Percentiles rank a stretch among this genome's conserved stretches.
phyloP scores from a whole-genome alignment of 306 rosid species.

The Luffa aegyptiaca region DNA sequence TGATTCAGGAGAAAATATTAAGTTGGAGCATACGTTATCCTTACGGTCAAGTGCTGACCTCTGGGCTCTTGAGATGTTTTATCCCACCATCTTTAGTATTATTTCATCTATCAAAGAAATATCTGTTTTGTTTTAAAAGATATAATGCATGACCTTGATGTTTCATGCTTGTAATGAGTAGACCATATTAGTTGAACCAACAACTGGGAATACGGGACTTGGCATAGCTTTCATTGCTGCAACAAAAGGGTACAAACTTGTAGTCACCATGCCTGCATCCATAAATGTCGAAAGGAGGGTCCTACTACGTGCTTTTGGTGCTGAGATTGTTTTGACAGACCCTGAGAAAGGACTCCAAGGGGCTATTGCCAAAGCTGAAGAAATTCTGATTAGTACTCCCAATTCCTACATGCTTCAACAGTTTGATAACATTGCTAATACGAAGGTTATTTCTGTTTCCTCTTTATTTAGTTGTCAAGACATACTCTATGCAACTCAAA shows the following conservation, averaged over 20 bases:
- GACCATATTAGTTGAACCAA: constrained; percentile 91
- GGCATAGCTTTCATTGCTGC: constrained; percentile 92
- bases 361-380: constrained; percentile 86
- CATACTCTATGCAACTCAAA: background rate
- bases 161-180: constrained; percentile 19
- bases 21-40: background rate
- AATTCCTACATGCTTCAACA: constrained; percentile 87
- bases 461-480: constrained; percentile 12
- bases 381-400: constrained; percentile 51
- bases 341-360: constrained; percentile 84
- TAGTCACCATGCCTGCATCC: constrained; percentile 87
- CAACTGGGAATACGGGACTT: constrained; percentile 91
- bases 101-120: background rate
- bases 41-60: background rate
- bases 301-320: constrained; percentile 91
- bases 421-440: constrained; percentile 67
- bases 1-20: background rate
- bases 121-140: background rate
- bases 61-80: background rate
- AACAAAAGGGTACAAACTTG: constrained; percentile 70
- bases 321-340: constrained; percentile 74
- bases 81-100: background rate
- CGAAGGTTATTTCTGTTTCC: constrained; percentile 46
- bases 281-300: constrained; percentile 75
- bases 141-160: background rate